These are phyloP conservation scores for Cladophialophora psammophila DNA, from an alignment of 2,329 filamentous ascomycete species.

Conservation along the genomic window DNA sequence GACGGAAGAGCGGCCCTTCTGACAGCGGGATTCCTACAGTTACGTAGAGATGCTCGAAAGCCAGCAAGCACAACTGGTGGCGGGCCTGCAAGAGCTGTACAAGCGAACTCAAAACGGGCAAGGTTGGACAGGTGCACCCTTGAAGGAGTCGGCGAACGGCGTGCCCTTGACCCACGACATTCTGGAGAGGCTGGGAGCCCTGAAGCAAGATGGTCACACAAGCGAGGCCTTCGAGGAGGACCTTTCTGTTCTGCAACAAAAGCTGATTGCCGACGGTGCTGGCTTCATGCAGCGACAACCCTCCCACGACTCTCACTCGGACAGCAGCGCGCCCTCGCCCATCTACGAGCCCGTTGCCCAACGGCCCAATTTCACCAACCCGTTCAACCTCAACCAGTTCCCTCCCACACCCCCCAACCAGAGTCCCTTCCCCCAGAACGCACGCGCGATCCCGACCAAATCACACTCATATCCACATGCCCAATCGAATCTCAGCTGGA, in stretches of 20 bases:
- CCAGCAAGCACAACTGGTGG: conserved; percentile 68
- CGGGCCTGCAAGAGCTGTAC: conserved; percentile 68
- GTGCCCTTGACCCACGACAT: conserved; percentile 70
- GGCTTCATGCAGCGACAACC: conserved; percentile 60
- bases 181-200: conserved; percentile 64
- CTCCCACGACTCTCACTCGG: conserved; percentile 65
- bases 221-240: conserved; percentile 67
- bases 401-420: conserved; percentile 52
- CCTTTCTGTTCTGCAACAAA: conserved; percentile 61
- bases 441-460: conserved; percentile 29
- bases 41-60: conserved; percentile 73
- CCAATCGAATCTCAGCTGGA: conserved; percentile 39
- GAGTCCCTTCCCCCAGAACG: conserved; percentile 46
- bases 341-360: conserved; percentile 39
- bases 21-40: conserved; percentile 45
- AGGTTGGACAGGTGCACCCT: conserved; percentile 62
- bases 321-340: conserved; percentile 58
- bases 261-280: conserved; percentile 61
- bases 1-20: neutral
- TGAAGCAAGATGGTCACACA: conserved; percentile 60
- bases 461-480: conserved; percentile 34
- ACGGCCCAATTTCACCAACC: conserved; percentile 33
- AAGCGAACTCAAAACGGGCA: conserved; percentile 59
- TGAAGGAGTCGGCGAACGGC: conserved; percentile 60
- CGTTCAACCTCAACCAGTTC: conserved; percentile 42